Base-by-base conservation (phyloP, 164 flowering plant genomes). In the Malania oleifera region DNA sequence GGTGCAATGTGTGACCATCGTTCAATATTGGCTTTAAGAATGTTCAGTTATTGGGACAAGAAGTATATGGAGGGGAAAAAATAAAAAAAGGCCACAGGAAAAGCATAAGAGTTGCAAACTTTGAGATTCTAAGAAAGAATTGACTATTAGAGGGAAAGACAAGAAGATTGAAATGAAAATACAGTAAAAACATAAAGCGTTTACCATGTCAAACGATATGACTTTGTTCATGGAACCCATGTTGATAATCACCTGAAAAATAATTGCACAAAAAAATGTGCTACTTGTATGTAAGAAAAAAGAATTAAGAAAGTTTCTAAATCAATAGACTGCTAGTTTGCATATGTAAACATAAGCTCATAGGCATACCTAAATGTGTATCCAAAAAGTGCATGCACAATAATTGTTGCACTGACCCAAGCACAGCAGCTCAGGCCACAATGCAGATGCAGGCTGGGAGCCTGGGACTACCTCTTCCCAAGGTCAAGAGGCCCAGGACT, bases 191-290 rank as follows among this genome's bases (percentile, higher is more conserved):
- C 7, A 22, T 2, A 5, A 20, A 22, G 19, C 15, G 29, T 41
- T 14, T 77, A 89, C 98, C 95, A 86, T 75, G 74, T 91, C 98
- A 65, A 92, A 83, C 57, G 91, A 74, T 37, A 84, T 71, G 63
- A 85, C 72, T 24, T 74, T 78, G 69, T 92, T 84, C 97, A 89
- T 87, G 26, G 67, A 76, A 65, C 96, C 67, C 20, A 81, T 18
- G 56, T 78, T 89, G 76, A 91, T 54, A 56, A 91, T 85, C 51
- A 89, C 95, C 98, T 91, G 91, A 75, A 77, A 17, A 54, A 56
- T 29, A 12, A 54, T 28, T 48, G 37, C 49, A 62, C 5, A 18
- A 56, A 39, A 7, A 44, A 20, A 12, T 23, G 15, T n/a, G 25
- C 27, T 17, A 14, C 46, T 25, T 15, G 50, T 20, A 17, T 9